phyloP scores from a whole-genome alignment of 176 grass and related monocot species.

The Tuctoria greenei region DNA sequence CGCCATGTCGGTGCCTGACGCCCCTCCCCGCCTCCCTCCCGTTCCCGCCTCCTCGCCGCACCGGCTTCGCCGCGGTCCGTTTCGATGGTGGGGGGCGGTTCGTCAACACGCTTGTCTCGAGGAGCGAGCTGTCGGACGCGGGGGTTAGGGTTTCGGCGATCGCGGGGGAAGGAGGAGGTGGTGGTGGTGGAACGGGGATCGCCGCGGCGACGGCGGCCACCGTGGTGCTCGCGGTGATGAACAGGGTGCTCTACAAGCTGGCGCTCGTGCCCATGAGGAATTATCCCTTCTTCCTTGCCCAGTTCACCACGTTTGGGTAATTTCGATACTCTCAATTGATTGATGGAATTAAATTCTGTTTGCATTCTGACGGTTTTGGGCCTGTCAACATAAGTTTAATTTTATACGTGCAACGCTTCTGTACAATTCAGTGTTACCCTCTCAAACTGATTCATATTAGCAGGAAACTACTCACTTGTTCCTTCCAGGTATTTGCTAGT shows the following conservation, averaged over 20 bases:
- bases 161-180: not conserved
- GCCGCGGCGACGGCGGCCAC: slow-evolving; percentile 44
- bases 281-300: slow-evolving; percentile 93
- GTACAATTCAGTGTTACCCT: slow-evolving; percentile 9
- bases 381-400: not conserved
- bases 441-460: not conserved
- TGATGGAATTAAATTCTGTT: not conserved
- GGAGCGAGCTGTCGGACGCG: not conserved
- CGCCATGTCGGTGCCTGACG: too few species aligned
- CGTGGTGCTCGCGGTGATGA: slow-evolving; percentile 71
- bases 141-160: slow-evolving; percentile 15
- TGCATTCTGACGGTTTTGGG: not conserved
- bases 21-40: not conserved
- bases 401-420: not conserved
- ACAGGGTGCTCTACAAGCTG: slow-evolving; percentile 95
- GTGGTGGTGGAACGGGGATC: slow-evolving; percentile 31
- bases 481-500: slow-evolving; percentile 68
- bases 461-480: not conserved
- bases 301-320: slow-evolving; percentile 84
- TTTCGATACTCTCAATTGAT: not conserved
- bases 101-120: not conserved
- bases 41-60: not conserved
- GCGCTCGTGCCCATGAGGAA: slow-evolving; percentile 82
- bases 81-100: slow-evolving; percentile 7
- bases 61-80: not conserved